A percentile compares a stretch with the other conserved stretches of the same genome.
Evolutionary conservation across 2,329 filamentous ascomycete genomes (phyloP).

Genomic region (Arthroderma uncinatum): DNA sequence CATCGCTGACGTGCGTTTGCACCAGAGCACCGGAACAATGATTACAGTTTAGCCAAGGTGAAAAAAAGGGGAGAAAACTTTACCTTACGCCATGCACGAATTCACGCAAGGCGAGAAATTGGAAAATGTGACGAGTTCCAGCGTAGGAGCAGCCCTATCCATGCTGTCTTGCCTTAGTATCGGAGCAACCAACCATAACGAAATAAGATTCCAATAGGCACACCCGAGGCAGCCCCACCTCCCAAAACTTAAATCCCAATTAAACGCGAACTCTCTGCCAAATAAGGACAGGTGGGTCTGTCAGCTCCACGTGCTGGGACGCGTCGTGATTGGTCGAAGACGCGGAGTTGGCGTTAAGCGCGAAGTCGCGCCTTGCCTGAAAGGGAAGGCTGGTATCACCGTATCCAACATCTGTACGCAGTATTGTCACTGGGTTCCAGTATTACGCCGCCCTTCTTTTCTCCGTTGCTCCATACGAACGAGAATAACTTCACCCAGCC

Average conservation of each 20-base stretch:
- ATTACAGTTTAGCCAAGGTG: not conserved
- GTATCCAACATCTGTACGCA: not conserved
- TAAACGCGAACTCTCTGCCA: not conserved
- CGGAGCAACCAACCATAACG: not conserved
- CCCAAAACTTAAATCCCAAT: not conserved
- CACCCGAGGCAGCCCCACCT: not conserved
- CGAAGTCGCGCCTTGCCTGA: not conserved
- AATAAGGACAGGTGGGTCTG: not conserved
- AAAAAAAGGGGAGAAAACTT: not conserved
- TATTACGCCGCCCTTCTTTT: not conserved
- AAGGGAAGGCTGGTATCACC: not conserved
- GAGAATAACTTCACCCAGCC: not conserved
- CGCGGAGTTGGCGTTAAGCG: not conserved
- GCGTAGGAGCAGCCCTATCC: not conserved
- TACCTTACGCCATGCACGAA: not conserved
- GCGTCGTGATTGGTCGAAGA: not conserved
- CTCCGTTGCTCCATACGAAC: not conserved
- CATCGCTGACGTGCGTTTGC: not conserved
- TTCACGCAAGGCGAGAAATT: not conserved
- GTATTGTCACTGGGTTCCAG: not conserved
- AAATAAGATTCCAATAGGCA: constrained; percentile 1
- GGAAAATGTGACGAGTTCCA: constrained; percentile 1
- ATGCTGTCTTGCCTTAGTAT: not conserved
- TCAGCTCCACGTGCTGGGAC: not conserved
- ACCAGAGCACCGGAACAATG: not conserved